Conservation (phyloP, 192 early-diverging fungal species). For the Rhizoclosmatium globosum region DNA sequence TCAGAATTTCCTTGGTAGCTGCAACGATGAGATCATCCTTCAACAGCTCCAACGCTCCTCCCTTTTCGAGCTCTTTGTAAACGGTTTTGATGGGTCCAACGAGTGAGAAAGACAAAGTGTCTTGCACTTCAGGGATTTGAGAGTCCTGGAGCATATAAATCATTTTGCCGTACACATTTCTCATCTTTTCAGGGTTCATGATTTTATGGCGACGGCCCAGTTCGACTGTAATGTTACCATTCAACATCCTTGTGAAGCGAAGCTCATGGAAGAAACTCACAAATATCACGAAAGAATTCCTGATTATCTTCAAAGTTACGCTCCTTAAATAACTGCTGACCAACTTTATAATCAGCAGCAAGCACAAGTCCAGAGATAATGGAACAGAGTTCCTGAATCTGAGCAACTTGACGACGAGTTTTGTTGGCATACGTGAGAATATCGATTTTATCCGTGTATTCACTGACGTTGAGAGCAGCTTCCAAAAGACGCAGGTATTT, state of each 20-base stretch:
- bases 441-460: conserved; percentile 88
- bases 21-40: conserved; percentile 79
- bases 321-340: conserved; percentile 60
- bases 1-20: conserved; percentile 70
- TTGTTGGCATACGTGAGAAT: conserved; percentile 81
- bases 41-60: conserved; percentile 72
- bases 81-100: conserved; percentile 93
- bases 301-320: conserved; percentile 56
- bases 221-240: conserved; percentile 44
- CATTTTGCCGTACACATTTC: conserved; percentile 94
- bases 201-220: conserved; percentile 64
- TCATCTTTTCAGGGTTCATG: conserved; percentile 93
- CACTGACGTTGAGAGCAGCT: conserved; percentile 90
- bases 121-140: conserved; percentile 63
- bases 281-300: conserved; percentile 61
- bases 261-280: conserved; percentile 21
- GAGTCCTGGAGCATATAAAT: conserved; percentile 84
- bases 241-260: too few relatives aligned
- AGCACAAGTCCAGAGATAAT: conserved; percentile 92
- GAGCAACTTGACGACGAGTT: conserved; percentile 86
- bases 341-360: conserved; percentile 62
- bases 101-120: conserved; percentile 81
- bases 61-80: conserved; percentile 74
- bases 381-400: conserved; percentile 96
- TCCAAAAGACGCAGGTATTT: conserved; percentile 94